These are phyloP conservation scores for Trichoderma gamsii DNA, from an alignment of 495 filamentous ascomycete species.

Conservation along the genomic window DNA sequence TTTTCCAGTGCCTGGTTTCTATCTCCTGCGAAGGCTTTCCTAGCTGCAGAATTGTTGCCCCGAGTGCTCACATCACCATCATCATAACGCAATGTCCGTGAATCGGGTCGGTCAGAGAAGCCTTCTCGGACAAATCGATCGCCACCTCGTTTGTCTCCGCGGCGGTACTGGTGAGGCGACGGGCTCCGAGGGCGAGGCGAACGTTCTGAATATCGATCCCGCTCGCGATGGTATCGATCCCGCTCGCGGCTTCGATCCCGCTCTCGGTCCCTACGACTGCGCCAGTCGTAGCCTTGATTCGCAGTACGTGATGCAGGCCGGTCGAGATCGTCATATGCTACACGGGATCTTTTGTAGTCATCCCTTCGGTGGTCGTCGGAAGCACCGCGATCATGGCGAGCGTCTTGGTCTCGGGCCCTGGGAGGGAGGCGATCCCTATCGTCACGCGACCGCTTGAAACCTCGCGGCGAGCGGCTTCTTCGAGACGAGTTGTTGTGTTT, in stretches of 20 bases:
- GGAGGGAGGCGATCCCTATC: conserved; percentile 49
- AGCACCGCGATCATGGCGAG: conserved; percentile 54
- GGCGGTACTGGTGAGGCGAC: conserved; percentile 47
- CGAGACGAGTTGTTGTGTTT: conserved; percentile 54
- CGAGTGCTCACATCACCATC: conserved; percentile 28
- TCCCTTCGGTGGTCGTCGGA: conserved; percentile 44
- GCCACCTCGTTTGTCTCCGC: conserved; percentile 38
- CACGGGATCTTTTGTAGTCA: conserved; percentile 27
- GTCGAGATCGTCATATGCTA: conserved; percentile 63
- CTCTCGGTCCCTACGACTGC: conserved; percentile 20
- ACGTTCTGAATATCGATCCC: conserved; percentile 49
- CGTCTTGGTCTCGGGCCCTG: conserved; percentile 41
- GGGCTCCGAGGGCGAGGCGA: conserved; percentile 63
- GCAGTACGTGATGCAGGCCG: conserved; percentile 48
- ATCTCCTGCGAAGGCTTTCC: conserved; percentile 28
- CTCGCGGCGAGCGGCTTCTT: conserved; percentile 45
- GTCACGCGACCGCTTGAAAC: conserved; percentile 64
- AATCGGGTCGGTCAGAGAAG: conserved; percentile 18
- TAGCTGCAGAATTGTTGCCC: conserved; percentile 25
- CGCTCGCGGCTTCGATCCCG: conserved; percentile 24
- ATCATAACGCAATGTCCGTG: conserved; percentile 3
- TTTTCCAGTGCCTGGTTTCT: conserved; percentile 43
- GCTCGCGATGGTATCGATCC: conserved; percentile 26
- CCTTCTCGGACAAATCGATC: conserved; percentile 28
- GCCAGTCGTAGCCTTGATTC: conserved; percentile 16